phyloP scores from a whole-genome alignment of 768 basidiomycete genomes.

The Trametes meyenii region DNA sequence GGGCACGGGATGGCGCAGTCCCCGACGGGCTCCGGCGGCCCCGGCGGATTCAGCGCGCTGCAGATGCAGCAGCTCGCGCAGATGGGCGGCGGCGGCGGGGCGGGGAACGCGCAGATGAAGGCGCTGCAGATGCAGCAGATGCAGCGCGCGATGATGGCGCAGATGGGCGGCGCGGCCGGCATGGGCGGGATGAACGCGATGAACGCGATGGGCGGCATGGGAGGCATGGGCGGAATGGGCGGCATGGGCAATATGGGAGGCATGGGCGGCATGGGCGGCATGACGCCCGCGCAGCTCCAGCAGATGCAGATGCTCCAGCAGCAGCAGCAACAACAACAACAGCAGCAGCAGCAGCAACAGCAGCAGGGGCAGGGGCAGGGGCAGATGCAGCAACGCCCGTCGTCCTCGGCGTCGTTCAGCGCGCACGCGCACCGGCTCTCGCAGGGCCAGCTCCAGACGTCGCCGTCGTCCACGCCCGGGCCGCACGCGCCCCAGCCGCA shows the following conservation, averaged over 20 bases:
- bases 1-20: background rate
- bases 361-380: conserved; percentile 4
- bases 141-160: conserved; percentile 30
- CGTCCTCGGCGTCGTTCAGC: conserved; percentile 23
- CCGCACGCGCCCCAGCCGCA: conserved; percentile 21
- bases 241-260: conserved; percentile 24
- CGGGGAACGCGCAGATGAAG: conserved; percentile 21
- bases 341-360: conserved; percentile 14
- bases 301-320: conserved; percentile 30
- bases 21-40: background rate
- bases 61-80: conserved; percentile 34
- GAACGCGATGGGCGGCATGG: conserved; percentile 27
- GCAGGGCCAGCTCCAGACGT: conserved; percentile 28
- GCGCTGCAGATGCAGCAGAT: conserved; percentile 37
- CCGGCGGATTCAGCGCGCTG: conserved; percentile 11
- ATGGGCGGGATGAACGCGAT: conserved; percentile 5
- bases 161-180: conserved; percentile 3
- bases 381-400: conserved; percentile 19
- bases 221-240: conserved; percentile 24
- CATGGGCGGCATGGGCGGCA: conserved; percentile 12
- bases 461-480: conserved; percentile 16
- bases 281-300: conserved; percentile 30
- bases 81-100: conserved; percentile 10
- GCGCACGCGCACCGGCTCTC: conserved; percentile 22
- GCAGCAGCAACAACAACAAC: no score